These are phyloP conservation scores for Camelina hispida DNA, from an alignment of 345 rosid species.

Conservation along the genomic window DNA sequence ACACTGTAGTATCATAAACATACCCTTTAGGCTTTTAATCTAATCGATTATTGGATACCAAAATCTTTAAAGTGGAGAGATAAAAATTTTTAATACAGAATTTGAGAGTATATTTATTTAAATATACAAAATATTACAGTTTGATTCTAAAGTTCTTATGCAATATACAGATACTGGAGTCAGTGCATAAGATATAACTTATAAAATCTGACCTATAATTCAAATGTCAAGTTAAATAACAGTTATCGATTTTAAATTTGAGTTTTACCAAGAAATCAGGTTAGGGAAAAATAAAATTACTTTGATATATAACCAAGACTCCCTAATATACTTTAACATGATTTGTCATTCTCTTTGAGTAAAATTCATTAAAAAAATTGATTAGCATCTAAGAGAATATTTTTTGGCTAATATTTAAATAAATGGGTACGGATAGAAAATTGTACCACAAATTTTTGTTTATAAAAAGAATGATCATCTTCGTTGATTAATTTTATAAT, in stretches of 20 bases:
- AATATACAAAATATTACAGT: neutral
- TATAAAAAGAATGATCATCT: neutral
- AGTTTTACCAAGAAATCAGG: neutral
- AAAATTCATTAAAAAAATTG: neutral
- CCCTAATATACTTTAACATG: neutral
- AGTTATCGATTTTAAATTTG: neutral
- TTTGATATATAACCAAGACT: neutral
- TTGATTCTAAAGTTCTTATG: neutral
- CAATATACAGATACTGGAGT: neutral
- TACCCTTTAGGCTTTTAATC: neutral
- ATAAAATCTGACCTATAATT: neutral
- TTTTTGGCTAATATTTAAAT: neutral
- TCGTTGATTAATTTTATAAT: neutral
- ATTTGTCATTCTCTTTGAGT: neutral
- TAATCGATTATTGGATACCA: slow-evolving; percentile 13
- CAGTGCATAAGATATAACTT: neutral
- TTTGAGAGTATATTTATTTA: neutral
- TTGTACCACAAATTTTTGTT: neutral
- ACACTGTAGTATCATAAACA: slow-evolving; percentile 16
- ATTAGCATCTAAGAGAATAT: neutral
- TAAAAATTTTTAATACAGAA: neutral
- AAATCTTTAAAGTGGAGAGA: slow-evolving; percentile 24
- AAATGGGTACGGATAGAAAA: neutral
- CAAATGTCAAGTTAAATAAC: neutral
- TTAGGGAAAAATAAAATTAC: neutral